Percentiles rank a stretch among this genome's conserved stretches.
Evolutionary conservation across 1,284 basidiomycete species (phyloP).

Genomic region (Abortiporus biennis): DNA sequence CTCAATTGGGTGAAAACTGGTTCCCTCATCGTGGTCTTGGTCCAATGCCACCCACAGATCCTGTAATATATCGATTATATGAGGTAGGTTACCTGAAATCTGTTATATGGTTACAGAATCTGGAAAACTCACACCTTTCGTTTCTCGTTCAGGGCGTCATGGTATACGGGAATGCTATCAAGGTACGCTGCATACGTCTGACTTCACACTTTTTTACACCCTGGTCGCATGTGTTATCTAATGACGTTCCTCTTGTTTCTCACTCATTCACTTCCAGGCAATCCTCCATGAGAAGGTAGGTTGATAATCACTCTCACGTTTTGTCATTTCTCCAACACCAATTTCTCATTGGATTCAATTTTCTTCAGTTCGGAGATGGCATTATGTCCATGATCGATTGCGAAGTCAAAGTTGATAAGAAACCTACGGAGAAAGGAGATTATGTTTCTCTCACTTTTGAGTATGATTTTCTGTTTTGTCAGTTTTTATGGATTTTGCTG

Average conservation of each 20-base stretch:
- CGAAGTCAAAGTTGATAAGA: slow-evolving; percentile 65
- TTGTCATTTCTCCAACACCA: neutral
- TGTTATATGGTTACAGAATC: neutral
- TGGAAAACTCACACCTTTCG: neutral
- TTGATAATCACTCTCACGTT: neutral
- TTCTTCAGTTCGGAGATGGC: slow-evolving; percentile 74
- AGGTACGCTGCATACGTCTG: slow-evolving; percentile 42
- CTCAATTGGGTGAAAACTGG: slow-evolving; percentile 59
- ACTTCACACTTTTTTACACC: neutral
- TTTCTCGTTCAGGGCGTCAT: slow-evolving; percentile 47
- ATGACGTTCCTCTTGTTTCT: slow-evolving; percentile 23
- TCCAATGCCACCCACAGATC: slow-evolving; percentile 68
- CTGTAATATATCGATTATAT: slow-evolving; percentile 80
- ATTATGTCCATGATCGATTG: slow-evolving; percentile 93
- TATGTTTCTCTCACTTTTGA: slow-evolving; percentile 80
- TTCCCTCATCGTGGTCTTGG: slow-evolving; percentile 69
- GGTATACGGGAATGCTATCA: slow-evolving; percentile 80
- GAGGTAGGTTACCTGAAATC: slow-evolving; percentile 43
- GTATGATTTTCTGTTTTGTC: slow-evolving; percentile 38
- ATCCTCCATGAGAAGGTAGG: slow-evolving; percentile 80
- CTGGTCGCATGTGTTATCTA: slow-evolving; percentile 4
- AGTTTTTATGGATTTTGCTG: slow-evolving; percentile 2
- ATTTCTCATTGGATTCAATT: neutral
- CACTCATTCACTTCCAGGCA: slow-evolving; percentile 33
- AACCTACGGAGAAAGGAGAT: slow-evolving; percentile 78